A percentile compares a stretch with the other conserved stretches of the same genome.
phyloP scores from a whole-genome alignment of 2,329 filamentous ascomycete species.

The Exophiala xenobiotica region DNA sequence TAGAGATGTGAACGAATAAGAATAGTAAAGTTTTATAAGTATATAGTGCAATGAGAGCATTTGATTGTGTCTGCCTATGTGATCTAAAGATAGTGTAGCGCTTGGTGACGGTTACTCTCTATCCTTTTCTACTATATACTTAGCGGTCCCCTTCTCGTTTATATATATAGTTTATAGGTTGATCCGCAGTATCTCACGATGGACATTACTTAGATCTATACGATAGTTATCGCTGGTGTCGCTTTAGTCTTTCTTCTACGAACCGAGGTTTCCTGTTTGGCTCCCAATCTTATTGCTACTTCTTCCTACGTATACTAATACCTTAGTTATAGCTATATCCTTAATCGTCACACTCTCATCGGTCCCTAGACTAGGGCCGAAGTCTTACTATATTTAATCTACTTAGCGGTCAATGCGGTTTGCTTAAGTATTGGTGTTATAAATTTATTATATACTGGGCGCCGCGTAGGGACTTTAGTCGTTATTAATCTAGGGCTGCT shows the following conservation, averaged over 20 bases:
- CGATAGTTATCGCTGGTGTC: neutral
- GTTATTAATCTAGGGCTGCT: constrained; percentile 1
- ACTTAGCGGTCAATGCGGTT: neutral
- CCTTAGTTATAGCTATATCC: constrained; percentile 1
- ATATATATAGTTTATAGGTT: neutral
- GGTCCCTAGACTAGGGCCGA: neutral
- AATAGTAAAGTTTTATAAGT: neutral
- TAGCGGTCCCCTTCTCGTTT: neutral
- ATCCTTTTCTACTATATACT: neutral
- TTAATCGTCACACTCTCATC: constrained; percentile 1
- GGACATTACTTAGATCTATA: constrained; percentile 1
- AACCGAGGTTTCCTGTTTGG: neutral
- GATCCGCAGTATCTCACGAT: neutral
- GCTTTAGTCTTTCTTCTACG: neutral
- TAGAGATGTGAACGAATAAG: too few relatives aligned
- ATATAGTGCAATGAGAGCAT: too few relatives aligned
- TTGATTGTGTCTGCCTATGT: too few relatives aligned
- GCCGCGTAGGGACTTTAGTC: neutral
- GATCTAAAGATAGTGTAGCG: neutral
- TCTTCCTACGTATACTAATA: neutral
- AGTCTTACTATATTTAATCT: neutral
- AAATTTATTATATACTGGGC: neutral
- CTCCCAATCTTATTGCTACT: neutral
- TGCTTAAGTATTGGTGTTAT: neutral
- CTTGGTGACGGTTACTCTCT: neutral